Conservation (phyloP, 2,329 filamentous ascomycete species). For the Endoconidiophora polonica region DNA sequence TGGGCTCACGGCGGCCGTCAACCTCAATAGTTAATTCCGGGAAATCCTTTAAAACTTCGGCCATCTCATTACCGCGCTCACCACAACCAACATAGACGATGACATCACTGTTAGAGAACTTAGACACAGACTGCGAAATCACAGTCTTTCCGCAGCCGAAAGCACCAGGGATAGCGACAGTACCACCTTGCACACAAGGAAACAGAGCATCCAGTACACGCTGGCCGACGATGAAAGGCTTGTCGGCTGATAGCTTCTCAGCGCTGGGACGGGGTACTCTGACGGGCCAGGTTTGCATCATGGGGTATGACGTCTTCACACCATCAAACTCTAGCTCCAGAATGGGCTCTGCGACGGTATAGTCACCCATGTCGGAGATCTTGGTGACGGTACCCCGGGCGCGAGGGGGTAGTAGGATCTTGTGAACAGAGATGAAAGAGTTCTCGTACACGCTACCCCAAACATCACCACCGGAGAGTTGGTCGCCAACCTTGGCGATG, state of each 20-base stretch:
- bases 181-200: conserved; percentile 91
- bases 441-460: conserved; percentile 95
- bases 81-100: conserved; percentile 91
- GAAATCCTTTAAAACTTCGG: conserved; percentile 99
- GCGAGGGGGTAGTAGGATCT: conserved; percentile 78
- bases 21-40: conserved; percentile 92
- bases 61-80: conserved; percentile 98
- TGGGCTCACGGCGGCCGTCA: conserved; percentile 87
- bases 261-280: conserved; percentile 84
- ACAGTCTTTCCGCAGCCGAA: conserved; percentile 99
- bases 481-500: conserved; percentile 81
- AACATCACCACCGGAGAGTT: conserved; percentile 89
- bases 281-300: conserved; percentile 99
- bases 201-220: conserved; percentile 92
- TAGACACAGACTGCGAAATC: conserved; percentile 95
- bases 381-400: conserved; percentile 83
- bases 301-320: conserved; percentile 80
- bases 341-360: conserved; percentile 86
- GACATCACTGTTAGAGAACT: conserved; percentile 98
- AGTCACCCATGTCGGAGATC: conserved; percentile 77
- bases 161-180: conserved; percentile 92
- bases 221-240: conserved; percentile 91
- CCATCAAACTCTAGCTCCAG: conserved; percentile 95
- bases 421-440: conserved; percentile 84
- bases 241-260: conserved; percentile 78